Base-by-base conservation (phyloP, 179 eudicot species). In the Silene noctiflora region DNA sequence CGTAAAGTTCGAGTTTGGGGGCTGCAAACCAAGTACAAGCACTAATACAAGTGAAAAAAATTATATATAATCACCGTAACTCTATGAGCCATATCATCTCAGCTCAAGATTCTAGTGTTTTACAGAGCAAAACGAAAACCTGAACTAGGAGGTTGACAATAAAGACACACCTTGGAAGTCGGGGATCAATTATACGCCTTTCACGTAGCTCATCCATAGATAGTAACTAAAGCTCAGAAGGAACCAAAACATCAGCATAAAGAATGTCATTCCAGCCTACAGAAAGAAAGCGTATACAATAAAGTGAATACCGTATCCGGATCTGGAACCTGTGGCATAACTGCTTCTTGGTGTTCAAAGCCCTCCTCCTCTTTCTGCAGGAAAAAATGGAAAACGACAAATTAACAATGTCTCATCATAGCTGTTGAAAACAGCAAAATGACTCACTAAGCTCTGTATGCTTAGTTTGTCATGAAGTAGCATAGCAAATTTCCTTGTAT, bases 171-270 rank as follows among this genome's bases (percentile, higher is more conserved):
- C 91, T 90, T 71, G 99, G 96, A 75, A 96, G 92, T 51, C 94
- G 92, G 70, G 96, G 99, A 88, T 96, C 96, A 64, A 85, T 82
- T 42, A 91, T 83, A 67, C 94, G 98, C 80, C 83, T 87, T 81
- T 93, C 98, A 29, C 91, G 86, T 80, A 93, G 79, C 77, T 96
- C 94, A 75, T 93, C 97, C 83, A 91, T 71, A 44, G 98, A 88
- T 67, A 93, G 74, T 83, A 96, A 92, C 99, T 96, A 83, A 74
- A 25, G 27, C 20, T 68, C 72, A 42, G 16, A 25, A 68, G 27
- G 74, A 42, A 14, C 11, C 3, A 67, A 35, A 51, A 24, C 19
- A 29, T 74, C 51, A 77, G 42, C 25, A 22, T 44, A 77, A 48
- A 4, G 78, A 80, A 2, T 29, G 27, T 33, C 61, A 33, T 60